phyloP scores from a whole-genome alignment of 2,329 filamentous ascomycete genomes.

The Leptographium flavum region DNA sequence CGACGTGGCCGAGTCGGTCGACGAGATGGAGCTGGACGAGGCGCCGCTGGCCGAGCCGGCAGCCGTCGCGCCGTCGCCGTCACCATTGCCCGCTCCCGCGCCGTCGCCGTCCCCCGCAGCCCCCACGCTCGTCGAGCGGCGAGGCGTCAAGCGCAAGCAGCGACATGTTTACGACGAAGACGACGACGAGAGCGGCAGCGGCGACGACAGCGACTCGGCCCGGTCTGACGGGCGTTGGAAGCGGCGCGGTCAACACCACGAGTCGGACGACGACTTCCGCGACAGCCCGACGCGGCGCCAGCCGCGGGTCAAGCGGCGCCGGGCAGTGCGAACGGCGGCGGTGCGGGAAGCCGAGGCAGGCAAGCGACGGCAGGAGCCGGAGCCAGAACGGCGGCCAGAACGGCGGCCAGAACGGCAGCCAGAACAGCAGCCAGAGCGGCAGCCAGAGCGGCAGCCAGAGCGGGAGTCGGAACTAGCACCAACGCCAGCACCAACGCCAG shows the following conservation, averaged over 20 bases:
- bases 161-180: background rate
- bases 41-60: background rate
- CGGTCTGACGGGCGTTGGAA: background rate
- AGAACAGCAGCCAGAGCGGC: background rate
- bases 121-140: no score
- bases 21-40: constrained; percentile 3
- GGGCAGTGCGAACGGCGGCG: background rate
- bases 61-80: background rate
- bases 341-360: background rate
- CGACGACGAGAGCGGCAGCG: constrained; percentile 1
- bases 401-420: background rate
- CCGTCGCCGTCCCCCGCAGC: no score
- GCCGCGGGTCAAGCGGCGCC: background rate
- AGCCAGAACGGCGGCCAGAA: background rate
- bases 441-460: background rate
- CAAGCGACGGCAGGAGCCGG: background rate
- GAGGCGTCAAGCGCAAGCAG: constrained; percentile 9
- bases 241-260: background rate
- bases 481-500: background rate
- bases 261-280: constrained; percentile 3
- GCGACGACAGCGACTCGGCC: background rate
- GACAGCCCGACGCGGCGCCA: background rate
- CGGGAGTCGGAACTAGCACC: background rate
- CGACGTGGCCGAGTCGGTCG: background rate
- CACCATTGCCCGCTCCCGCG: no score